Evolutionary conservation across 169 alveolate species (phyloP).

Genomic region (Babesia gibsoni): DNA sequence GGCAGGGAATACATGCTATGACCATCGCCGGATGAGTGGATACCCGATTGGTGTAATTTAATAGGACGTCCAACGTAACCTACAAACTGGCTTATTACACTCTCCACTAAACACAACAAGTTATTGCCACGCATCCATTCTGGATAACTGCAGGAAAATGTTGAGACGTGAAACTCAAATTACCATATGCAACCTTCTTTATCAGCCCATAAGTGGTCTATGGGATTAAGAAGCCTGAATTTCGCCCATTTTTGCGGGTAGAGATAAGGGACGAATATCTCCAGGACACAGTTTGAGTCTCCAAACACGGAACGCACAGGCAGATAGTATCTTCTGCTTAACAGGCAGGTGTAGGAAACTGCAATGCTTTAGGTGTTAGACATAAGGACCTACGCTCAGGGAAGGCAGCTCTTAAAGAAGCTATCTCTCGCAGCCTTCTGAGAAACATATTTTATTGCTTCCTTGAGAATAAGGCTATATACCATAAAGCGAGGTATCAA

Average conservation of each 20-base stretch:
- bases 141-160: conserved; percentile 1
- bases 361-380: not conserved
- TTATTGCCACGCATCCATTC: not conserved
- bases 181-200: conserved; percentile 21
- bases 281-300: conserved; percentile 21
- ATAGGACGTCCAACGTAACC: not conserved
- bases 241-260: conserved; percentile 37
- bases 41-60: too few species aligned
- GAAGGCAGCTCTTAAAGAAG: conserved; percentile 6
- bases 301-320: conserved; percentile 30
- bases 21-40: too few species aligned
- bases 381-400: conserved; percentile 20
- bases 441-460: not conserved
- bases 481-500: not conserved
- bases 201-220: conserved; percentile 55
- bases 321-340: conserved; percentile 14
- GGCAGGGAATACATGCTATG: too few species aligned
- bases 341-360: conserved; percentile 20
- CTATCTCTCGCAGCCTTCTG: conserved; percentile 9
- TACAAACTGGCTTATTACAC: not conserved
- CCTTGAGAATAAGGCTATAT: too few species aligned
- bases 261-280: conserved; percentile 30
- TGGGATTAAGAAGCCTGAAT: conserved; percentile 41
- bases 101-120: not conserved
- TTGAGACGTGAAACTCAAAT: not conserved